Conservation (phyloP, 2,329 filamentous ascomycete species). For the Aureobasidium sp. region DNA sequence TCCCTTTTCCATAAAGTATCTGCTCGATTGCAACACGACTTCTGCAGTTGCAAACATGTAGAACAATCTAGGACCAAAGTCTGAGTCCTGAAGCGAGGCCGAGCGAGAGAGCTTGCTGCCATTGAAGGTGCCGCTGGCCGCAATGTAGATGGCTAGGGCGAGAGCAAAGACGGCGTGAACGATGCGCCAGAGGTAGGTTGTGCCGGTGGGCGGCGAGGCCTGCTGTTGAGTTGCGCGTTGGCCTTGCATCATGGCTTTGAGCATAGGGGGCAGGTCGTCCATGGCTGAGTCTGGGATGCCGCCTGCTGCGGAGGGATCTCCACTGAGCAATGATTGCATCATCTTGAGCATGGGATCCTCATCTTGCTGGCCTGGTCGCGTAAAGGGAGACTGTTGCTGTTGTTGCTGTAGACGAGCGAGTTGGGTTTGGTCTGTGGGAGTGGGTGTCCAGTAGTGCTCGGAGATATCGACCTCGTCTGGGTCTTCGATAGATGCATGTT, state of each 20-base stretch:
- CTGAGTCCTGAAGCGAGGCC: conserved; percentile 25
- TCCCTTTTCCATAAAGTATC: conserved; percentile 61
- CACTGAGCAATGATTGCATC: conserved; percentile 61
- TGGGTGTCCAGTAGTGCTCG: conserved; percentile 33
- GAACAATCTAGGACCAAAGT: conserved; percentile 52
- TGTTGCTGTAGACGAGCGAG: neutral
- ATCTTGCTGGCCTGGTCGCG: conserved; percentile 20
- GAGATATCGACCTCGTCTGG: conserved; percentile 74
- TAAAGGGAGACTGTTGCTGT: conserved; percentile 16
- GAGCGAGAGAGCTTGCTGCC: conserved; percentile 54
- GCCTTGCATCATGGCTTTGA: conserved; percentile 37
- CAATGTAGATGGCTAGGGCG: conserved; percentile 61
- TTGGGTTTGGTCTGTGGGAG: neutral
- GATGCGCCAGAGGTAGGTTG: conserved; percentile 57
- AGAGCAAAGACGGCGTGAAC: conserved; percentile 66
- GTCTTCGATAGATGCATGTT: conserved; percentile 33
- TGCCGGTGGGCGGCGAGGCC: conserved; percentile 28
- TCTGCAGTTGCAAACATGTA: conserved; percentile 75
- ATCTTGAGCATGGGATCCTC: conserved; percentile 66
- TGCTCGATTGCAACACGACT: conserved; percentile 59
- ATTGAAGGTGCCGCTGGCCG: conserved; percentile 57
- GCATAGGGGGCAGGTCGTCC: conserved; percentile 34
- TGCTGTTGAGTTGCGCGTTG: conserved; percentile 29
- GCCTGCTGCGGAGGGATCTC: conserved; percentile 22
- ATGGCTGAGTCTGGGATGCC: conserved; percentile 30